These are phyloP conservation scores for Aspergillus olivimuriae DNA, from an alignment of 495 filamentous ascomycete genomes.

Conservation along the genomic window DNA sequence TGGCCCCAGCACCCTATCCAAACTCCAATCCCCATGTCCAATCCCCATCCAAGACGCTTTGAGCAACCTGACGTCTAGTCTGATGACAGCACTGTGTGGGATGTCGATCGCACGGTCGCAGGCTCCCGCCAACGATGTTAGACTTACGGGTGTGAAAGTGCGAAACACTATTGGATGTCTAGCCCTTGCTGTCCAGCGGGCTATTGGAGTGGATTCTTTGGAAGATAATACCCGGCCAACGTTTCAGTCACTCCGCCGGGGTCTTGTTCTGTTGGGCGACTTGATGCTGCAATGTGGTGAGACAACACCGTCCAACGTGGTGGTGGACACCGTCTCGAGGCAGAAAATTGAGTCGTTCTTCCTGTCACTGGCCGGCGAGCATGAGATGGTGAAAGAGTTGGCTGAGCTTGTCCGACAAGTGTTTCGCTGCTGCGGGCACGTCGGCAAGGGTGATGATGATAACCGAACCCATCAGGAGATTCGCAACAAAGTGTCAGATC, in stretches of 20 bases:
- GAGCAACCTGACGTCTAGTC: constrained; percentile 37
- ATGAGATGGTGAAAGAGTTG: constrained; percentile 33
- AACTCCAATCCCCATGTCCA: constrained; percentile 22
- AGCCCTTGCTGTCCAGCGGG: constrained; percentile 20
- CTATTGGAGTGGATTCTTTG: constrained; percentile 12
- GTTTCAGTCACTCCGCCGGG: constrained; percentile 29
- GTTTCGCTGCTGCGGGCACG: constrained; percentile 29
- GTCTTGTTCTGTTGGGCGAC: constrained; percentile 30
- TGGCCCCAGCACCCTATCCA: neutral
- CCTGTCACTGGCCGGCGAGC: constrained; percentile 18
- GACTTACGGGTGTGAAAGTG: constrained; percentile 17
- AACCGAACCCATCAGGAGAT: constrained; percentile 19
- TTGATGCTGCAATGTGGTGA: constrained; percentile 31
- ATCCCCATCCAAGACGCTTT: constrained; percentile 38
- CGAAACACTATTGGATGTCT: constrained; percentile 22
- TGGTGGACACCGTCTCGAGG: constrained; percentile 10
- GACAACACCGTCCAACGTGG: neutral
- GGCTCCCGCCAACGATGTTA: constrained; percentile 8
- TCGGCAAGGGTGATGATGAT: constrained; percentile 18
- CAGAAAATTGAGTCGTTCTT: constrained; percentile 20
- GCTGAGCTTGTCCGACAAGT: constrained; percentile 30
- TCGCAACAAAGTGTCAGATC: constrained; percentile 24
- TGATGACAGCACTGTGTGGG: constrained; percentile 35
- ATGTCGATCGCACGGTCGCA: constrained; percentile 38
- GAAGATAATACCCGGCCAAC: constrained; percentile 10